Evolutionary conservation across 139 green algal genomes (phyloP).

Genomic region (Chlamydomonas sp.): DNA sequence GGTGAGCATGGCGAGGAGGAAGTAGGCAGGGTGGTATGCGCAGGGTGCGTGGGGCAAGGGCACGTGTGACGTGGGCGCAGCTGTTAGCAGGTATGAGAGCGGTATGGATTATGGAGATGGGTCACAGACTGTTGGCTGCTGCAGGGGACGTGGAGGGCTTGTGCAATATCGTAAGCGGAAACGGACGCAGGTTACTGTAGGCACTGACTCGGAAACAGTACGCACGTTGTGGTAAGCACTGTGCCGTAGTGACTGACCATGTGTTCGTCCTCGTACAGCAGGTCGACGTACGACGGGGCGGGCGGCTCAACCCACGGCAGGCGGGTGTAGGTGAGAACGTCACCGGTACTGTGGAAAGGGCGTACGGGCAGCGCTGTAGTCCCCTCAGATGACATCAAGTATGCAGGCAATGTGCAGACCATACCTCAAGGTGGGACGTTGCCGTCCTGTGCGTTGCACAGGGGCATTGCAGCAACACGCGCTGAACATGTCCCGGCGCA

Average conservation of each 20-base stretch:
- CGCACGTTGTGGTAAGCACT: neutral
- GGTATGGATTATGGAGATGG: too few species aligned
- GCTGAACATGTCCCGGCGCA: neutral
- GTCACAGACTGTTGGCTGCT: too few species aligned
- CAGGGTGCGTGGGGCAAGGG: neutral
- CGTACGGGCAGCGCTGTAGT: neutral
- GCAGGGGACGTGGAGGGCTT: too few species aligned
- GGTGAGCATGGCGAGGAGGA: neutral
- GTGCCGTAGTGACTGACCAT: constrained; percentile 27
- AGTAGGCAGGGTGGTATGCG: neutral
- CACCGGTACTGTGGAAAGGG: neutral
- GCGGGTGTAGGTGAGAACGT: constrained; percentile 28
- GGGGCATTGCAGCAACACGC: neutral
- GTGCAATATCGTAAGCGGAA: neutral
- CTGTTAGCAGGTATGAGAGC: neutral
- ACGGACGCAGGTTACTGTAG: neutral
- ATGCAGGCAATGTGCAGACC: neutral
- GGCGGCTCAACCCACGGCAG: constrained; percentile 47
- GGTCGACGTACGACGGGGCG: constrained; percentile 41
- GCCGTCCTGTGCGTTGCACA: neutral
- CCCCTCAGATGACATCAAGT: neutral
- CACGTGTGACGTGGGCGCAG: neutral
- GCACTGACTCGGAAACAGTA: neutral
- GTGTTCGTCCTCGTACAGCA: constrained; percentile 59
- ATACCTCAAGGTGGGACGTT: neutral